Base-by-base conservation (phyloP, 1,284 basidiomycete genomes). In the Sporisorium sorghi region DNA sequence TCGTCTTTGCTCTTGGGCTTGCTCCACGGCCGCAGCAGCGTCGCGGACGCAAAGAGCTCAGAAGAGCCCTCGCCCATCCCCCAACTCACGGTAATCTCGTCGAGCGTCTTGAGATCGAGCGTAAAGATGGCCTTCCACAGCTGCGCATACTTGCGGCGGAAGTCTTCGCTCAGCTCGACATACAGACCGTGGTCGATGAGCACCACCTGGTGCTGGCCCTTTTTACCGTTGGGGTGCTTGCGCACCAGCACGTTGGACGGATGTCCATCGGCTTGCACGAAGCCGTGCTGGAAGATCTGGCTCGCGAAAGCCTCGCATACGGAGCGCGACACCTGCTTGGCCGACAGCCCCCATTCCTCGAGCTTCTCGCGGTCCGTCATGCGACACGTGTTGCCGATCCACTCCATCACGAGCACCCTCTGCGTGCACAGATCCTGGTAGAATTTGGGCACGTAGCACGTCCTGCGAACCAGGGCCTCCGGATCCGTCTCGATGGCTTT, bases 131-230 rank as follows among this genome's bases (percentile, higher is more conserved):
- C 70, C 28, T 73, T 75, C 80, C 80, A 82, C 2, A 82, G 62
- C 59, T 79, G 68, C 2, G 80, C 78, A 39, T 82, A 82, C 48
- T 80, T 70, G 44, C 72, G 51, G 3, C 77, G 46, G 58, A 82
- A 82, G 21, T 73, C 68, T 24, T 78, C 77, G 53, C 61, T 61
- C 28, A 82, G 62, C 44, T 68, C 63, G 23, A 82, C 79, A 42
- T 80, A 80, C 51, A 82, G 51, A 4, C 80, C 80, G 39, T 82
- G 80, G 51, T 82, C 80, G 64, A 82, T 80, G 9, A 82, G 58
- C 6, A 80, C 70, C 35, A 82, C 69, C 48, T 82, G 80, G 46
- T 81, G 77, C 49, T 66, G 65, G 0, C 76, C 76, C 47, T 66
- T 66, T 40, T 63, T 69, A 23, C 71, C 78, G 44, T 77, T 73